Conservation (phyloP, 768 basidiomycete species). For the Boletus tylopilopsis region DNA sequence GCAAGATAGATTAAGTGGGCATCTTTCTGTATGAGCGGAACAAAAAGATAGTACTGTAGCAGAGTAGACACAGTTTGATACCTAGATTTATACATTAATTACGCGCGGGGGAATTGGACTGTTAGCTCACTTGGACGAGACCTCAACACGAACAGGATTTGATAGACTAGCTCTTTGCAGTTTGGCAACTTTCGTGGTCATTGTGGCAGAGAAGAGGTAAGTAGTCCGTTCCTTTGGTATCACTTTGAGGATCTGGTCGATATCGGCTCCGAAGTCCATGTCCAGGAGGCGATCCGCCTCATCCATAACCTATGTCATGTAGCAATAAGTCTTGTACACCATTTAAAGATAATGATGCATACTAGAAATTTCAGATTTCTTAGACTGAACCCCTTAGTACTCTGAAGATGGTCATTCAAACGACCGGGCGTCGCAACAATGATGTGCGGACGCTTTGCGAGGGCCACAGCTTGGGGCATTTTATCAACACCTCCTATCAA, state of each 20-base stretch:
- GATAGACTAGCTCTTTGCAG: constrained; percentile 89
- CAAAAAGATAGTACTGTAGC: constrained; percentile 92
- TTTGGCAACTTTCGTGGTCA: constrained; percentile 98
- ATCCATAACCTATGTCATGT: constrained; percentile 73
- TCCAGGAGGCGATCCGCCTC: constrained; percentile 95
- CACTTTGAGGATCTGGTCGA: constrained; percentile 94
- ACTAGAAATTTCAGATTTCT: constrained; percentile 86
- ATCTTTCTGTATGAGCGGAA: constrained; percentile 90
- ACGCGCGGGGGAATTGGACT: background rate
- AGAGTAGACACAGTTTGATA: constrained; percentile 96
- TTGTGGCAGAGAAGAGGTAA: constrained; percentile 96
- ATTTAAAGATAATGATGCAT: constrained; percentile 23
- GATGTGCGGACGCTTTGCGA: constrained; percentile 92
- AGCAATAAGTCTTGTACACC: background rate
- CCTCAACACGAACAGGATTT: constrained; percentile 92
- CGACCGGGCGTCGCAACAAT: constrained; percentile 95
- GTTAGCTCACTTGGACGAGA: constrained; percentile 76
- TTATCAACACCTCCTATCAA: constrained; percentile 96
- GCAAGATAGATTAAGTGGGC: constrained; percentile 84
- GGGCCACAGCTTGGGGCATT: constrained; percentile 84
- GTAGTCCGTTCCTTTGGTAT: constrained; percentile 94
- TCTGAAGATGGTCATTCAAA: constrained; percentile 89
- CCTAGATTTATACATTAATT: constrained; percentile 39
- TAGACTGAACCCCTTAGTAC: constrained; percentile 94
- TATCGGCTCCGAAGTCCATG: constrained; percentile 93